Conservation (phyloP, 1,284 basidiomycete genomes). For the Psilocybe mexicana region DNA sequence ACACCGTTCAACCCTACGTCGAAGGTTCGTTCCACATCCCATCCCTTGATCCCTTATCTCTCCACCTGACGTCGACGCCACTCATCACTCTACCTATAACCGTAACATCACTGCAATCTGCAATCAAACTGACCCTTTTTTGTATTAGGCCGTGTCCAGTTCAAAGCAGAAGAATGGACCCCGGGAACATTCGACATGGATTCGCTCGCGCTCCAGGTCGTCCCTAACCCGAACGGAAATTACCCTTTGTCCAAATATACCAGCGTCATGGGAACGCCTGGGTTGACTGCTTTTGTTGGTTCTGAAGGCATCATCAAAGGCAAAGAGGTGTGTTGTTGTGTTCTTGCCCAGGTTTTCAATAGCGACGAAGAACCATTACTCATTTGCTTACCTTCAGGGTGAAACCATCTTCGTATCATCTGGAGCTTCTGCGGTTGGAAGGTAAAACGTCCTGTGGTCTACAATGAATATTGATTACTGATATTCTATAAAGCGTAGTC, state of each 20-base stretch:
- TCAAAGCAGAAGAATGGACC: constrained; percentile 6
- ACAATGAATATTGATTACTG: neutral
- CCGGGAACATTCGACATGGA: constrained; percentile 7
- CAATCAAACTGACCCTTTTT: neutral
- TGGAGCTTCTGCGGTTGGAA: constrained; percentile 37
- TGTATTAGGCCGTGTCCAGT: constrained; percentile 2
- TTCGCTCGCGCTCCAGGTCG: neutral
- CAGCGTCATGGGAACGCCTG: constrained; percentile 6
- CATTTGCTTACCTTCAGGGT: constrained; percentile 32
- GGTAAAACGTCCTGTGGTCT: constrained; percentile 30
- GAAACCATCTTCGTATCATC: constrained; percentile 58
- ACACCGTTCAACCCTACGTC: constrained; percentile 2
- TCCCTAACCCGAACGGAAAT: constrained; percentile 1
- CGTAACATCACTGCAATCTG: neutral
- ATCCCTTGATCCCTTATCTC: neutral
- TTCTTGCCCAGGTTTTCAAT: no score
- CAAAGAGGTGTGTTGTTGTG: constrained; percentile 29
- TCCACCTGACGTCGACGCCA: no score
- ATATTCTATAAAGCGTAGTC: constrained; percentile 28
- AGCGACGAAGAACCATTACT: neutral
- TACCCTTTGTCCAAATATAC: constrained; percentile 5
- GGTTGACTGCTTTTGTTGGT: neutral
- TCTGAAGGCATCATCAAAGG: constrained; percentile 17
- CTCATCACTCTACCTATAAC: neutral
- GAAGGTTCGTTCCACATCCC: neutral